Evolutionary conservation across 1,139 yeast species (phyloP).

Genomic region (Diutina neorugosa): DNA sequence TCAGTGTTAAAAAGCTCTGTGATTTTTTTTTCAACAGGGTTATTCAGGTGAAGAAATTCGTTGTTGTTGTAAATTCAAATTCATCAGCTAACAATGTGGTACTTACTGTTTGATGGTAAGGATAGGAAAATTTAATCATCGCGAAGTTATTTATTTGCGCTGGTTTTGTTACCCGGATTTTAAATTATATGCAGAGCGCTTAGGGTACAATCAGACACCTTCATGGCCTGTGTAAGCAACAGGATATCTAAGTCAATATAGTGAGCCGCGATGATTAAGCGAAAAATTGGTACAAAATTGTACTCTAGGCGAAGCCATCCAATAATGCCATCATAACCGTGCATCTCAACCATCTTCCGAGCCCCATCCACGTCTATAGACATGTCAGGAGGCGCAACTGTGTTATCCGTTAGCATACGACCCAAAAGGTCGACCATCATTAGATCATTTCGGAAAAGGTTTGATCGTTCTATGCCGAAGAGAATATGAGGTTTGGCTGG

Average conservation of each 20-base stretch:
- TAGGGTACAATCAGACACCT: background rate
- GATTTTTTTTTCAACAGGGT: conserved; percentile 41
- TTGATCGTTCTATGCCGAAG: background rate
- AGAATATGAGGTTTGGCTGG: background rate
- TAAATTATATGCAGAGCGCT: background rate
- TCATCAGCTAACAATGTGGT: conserved; percentile 2
- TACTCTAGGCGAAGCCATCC: conserved; percentile 3
- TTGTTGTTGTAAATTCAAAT: conserved; percentile 9
- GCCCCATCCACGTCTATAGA: background rate
- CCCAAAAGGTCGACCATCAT: background rate
- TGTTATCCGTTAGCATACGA: background rate
- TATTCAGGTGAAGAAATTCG: conserved; percentile 62
- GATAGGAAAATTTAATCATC: background rate
- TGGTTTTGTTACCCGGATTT: background rate
- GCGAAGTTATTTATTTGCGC: background rate
- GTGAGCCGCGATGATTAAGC: background rate
- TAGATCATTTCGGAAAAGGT: background rate
- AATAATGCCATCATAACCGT: background rate
- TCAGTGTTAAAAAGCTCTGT: conserved; percentile 70
- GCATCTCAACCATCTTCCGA: background rate
- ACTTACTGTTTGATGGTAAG: background rate
- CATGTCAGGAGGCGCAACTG: background rate
- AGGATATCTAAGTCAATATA: background rate
- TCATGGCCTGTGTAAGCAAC: background rate
- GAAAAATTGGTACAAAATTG: background rate